phyloP scores from a whole-genome alignment of 345 rosid genomes.

The Geranium rotundifolium region DNA sequence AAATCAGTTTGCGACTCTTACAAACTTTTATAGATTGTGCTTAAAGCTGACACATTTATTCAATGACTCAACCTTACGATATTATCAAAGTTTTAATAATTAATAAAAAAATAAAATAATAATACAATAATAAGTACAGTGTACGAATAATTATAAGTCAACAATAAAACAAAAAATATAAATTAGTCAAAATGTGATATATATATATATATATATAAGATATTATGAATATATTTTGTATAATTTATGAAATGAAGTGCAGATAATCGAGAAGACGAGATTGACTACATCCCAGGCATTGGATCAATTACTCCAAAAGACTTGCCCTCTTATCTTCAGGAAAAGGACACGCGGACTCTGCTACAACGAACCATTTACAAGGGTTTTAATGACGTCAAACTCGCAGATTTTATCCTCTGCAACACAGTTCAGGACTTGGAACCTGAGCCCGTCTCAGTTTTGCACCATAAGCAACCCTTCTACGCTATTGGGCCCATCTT shows the following conservation, averaged over 20 bases:
- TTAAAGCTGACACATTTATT: too few species aligned
- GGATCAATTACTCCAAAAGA: constrained; percentile 44
- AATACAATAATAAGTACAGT: too few species aligned
- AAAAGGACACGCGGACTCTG: constrained; percentile 29
- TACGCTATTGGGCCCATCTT: constrained; percentile 79
- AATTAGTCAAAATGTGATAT: too few species aligned
- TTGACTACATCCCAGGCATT: constrained; percentile 76
- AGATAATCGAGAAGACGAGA: constrained; percentile 42
- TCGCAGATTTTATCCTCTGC: constrained; percentile 60
- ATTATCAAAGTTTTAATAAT: too few species aligned
- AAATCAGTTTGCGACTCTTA: too few species aligned
- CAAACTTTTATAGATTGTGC: too few species aligned
- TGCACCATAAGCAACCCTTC: constrained; percentile 26
- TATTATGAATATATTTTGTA: too few species aligned
- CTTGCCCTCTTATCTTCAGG: constrained; percentile 69
- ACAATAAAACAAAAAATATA: too few species aligned
- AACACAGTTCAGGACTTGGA: constrained; percentile 70
- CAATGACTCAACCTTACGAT: too few species aligned
- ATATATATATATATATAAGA: too few species aligned
- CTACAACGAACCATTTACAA: constrained; percentile 50
- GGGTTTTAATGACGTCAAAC: constrained; percentile 41
- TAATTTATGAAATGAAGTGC: neutral
- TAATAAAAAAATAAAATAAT: too few species aligned
- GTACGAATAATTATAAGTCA: too few species aligned
- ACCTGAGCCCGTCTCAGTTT: constrained; percentile 30